Conservation (phyloP, 2,329 filamentous ascomycete genomes). For the Pyricularia sp. region DNA sequence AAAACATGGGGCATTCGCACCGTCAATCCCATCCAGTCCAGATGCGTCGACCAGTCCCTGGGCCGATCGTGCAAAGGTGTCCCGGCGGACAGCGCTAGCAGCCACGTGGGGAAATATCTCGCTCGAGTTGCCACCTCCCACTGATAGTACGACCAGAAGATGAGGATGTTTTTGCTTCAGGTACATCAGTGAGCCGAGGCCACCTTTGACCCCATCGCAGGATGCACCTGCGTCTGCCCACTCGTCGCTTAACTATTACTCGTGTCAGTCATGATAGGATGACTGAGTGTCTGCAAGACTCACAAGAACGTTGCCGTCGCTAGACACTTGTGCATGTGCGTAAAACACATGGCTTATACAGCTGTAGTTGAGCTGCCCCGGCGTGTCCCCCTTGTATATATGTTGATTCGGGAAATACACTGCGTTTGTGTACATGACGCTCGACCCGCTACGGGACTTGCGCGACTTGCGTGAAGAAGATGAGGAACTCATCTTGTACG, state of each 20-base stretch:
- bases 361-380: conserved; percentile 59
- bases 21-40: conserved; percentile 62
- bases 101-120: conserved; percentile 58
- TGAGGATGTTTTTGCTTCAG: conserved; percentile 59
- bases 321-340: conserved; percentile 62
- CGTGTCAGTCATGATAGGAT: not conserved
- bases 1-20: conserved; percentile 30
- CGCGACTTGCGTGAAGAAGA: conserved; percentile 30
- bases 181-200: conserved; percentile 58
- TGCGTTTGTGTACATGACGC: conserved; percentile 54
- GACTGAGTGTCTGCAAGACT: conserved; percentile 19
- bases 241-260: conserved; percentile 57
- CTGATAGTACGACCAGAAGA: conserved; percentile 62
- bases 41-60: conserved; percentile 55
- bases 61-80: conserved; percentile 59
- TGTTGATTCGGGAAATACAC: conserved; percentile 76
- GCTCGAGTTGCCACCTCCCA: conserved; percentile 55
- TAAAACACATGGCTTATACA: conserved; percentile 76
- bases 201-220: conserved; percentile 59
- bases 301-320: conserved; percentile 65
- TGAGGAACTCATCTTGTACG: conserved; percentile 8
- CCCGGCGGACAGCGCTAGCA: conserved; percentile 41
- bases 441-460: conserved; percentile 29
- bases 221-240: conserved; percentile 61
- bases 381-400: conserved; percentile 60